Evolutionary conservation across 2,329 filamentous ascomycete species (phyloP).

Genomic region (Cytospora mali): DNA sequence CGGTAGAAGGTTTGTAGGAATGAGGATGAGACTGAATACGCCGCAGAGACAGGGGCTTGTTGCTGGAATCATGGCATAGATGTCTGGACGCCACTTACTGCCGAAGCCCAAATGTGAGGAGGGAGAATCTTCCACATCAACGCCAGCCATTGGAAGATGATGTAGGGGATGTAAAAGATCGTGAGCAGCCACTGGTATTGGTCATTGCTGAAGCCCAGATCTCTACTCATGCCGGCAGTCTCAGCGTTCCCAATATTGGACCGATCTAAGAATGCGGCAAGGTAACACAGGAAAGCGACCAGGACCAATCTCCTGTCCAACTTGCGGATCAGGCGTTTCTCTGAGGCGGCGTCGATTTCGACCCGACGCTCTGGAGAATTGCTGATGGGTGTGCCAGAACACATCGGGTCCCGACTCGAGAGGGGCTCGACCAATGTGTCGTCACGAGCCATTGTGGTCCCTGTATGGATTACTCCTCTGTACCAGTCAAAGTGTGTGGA

Average conservation of each 20-base stretch:
- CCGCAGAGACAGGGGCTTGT: background rate
- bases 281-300: conserved; percentile 38
- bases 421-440: background rate
- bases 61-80: background rate
- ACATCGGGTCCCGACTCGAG: background rate
- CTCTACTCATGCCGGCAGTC: conserved; percentile 41
- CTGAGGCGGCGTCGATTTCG: conserved; percentile 36
- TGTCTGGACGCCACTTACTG: conserved; percentile 11
- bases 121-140: conserved; percentile 47
- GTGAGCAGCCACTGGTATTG: conserved; percentile 49
- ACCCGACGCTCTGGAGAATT: background rate
- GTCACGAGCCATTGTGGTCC: conserved; percentile 15
- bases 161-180: conserved; percentile 50
- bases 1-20: too few relatives aligned
- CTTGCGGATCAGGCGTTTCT: conserved; percentile 40
- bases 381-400: background rate
- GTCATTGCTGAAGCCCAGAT: conserved; percentile 41
- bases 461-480: too few relatives aligned
- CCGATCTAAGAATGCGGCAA: conserved; percentile 43
- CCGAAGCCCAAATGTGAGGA: conserved; percentile 38
- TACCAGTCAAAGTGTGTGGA: too few relatives aligned
- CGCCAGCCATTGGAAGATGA: conserved; percentile 46
- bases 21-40: too few relatives aligned
- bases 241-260: conserved; percentile 46
- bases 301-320: conserved; percentile 39